phyloP scores from a whole-genome alignment of 345 rosid genomes.

The Linum trigynum region DNA sequence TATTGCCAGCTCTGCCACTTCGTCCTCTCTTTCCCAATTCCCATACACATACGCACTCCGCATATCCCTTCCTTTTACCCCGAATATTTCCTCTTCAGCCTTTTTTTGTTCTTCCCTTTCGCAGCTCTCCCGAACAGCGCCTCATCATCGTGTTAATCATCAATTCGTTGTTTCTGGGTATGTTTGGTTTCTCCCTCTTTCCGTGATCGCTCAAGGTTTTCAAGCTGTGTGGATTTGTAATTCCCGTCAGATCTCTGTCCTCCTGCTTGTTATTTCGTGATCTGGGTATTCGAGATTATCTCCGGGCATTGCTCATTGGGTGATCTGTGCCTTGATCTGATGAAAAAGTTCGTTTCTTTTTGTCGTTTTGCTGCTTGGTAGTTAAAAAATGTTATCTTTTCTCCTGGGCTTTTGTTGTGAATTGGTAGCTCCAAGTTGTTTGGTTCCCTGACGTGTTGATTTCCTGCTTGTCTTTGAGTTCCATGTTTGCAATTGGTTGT shows the following conservation, averaged over 20 bases:
- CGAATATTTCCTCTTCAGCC: too few relatives aligned
- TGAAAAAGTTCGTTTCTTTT: slow-evolving; percentile 7
- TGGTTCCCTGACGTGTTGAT: background rate
- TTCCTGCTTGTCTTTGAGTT: background rate
- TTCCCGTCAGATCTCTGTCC: slow-evolving; percentile 21
- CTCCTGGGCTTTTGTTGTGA: background rate
- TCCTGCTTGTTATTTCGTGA: slow-evolving; percentile 7
- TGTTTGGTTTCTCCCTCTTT: background rate
- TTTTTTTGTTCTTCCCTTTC: slow-evolving; percentile 9
- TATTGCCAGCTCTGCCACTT: slow-evolving; percentile 19
- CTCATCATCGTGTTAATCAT: slow-evolving; percentile 11
- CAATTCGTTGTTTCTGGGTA: slow-evolving; percentile 5
- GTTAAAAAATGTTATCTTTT: slow-evolving; percentile 9
- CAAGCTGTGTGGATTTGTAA: slow-evolving; percentile 2
- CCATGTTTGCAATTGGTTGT: background rate
- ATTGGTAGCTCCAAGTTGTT: background rate
- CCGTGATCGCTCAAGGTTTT: background rate
- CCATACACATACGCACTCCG: too few relatives aligned
- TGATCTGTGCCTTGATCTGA: slow-evolving; percentile 29
- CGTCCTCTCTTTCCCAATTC: background rate
- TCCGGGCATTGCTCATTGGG: background rate
- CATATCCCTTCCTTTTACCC: too few relatives aligned
- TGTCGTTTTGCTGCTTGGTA: slow-evolving; percentile 9
- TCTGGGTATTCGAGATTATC: slow-evolving; percentile 21
- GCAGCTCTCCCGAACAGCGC: background rate